Evolutionary conservation across 1,284 basidiomycete species (phyloP), one percentile per base, ranked within the genome.

Genomic region (Anthracocystis panici-leucophaei): DNA sequence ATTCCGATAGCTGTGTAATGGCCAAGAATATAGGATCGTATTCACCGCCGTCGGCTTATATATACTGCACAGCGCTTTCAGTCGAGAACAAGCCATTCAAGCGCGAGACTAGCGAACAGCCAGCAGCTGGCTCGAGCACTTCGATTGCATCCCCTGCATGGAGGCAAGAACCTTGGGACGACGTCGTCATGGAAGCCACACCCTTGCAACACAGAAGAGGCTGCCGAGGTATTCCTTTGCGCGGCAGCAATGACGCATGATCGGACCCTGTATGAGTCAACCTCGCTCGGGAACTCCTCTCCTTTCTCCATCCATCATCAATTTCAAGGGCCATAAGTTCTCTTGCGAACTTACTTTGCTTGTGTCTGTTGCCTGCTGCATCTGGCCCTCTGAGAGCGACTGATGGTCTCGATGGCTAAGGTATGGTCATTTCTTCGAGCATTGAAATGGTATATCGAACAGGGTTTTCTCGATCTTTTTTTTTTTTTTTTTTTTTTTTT

Each of bases 181-280:
- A 42, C n/a, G 7, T 42, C 41, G 45, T 29, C 27, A 18, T 27
- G 44, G 27, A 23, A 46, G 44, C 44, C 25, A 14, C 23, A 46
- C 5, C 23, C 23, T 14, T 25, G 23, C 27, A 18, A 45, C 25
- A 16, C 23, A 27, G 12, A 25, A n/a, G 23, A 45, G 23, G 11
- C n/a, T 20, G 42, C 21, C 42, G 42, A 45, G 21, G 23, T 25
- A 11, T 23, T 11, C 6, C n/a, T 21, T n/a, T 21, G 42, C 42
- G 44, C 21, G 14, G 42, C 42, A 16, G 45, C 45, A 25, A 48
- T 48, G 46, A 48, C 46, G 46, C 46, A 48, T 16, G 18, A 14
- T 48, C 11, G 46, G 46, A 48, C 46, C 46, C 46, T 48, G 46
- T 29, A 48, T 48, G 46, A 48, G 46, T 48, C 46, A 48, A 48